phyloP scores from a whole-genome alignment of 1,284 basidiomycete species.

The Neonothopanus nambi region DNA sequence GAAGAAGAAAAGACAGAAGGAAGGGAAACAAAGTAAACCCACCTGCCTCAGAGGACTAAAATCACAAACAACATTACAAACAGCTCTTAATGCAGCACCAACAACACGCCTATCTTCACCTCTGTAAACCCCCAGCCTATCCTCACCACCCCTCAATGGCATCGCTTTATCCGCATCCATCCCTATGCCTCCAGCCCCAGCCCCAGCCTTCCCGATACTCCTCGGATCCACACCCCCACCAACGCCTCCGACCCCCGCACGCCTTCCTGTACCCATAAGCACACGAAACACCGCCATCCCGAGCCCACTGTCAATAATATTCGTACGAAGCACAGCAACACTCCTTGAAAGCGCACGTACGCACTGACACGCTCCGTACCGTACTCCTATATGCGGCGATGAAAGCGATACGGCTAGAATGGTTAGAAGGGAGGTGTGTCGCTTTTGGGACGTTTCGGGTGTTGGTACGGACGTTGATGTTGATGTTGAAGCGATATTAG shows the following conservation, averaged over 20 bases:
- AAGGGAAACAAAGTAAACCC: conserved; percentile 30
- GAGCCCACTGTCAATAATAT: conserved; percentile 79
- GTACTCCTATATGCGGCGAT: conserved; percentile 70
- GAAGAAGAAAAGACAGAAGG: background rate
- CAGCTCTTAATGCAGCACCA: conserved; percentile 69
- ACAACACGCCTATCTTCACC: conserved; percentile 73
- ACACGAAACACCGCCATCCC: conserved; percentile 69
- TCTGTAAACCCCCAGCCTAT: background rate
- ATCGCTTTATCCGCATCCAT: no score
- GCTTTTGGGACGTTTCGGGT: conserved; percentile 16
- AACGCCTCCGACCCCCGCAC: conserved; percentile 3
- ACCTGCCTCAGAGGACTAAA: conserved; percentile 81
- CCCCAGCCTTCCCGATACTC: conserved; percentile 7
- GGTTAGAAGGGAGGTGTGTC: conserved; percentile 43
- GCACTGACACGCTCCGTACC: conserved; percentile 84
- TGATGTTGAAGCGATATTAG: background rate
- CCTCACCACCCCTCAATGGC: conserved; percentile 20
- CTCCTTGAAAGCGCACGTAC: conserved; percentile 79
- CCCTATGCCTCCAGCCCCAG: conserved; percentile 1
- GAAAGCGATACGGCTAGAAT: conserved; percentile 54
- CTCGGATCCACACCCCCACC: conserved; percentile 12
- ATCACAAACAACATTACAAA: conserved; percentile 86
- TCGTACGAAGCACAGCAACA: conserved; percentile 78
- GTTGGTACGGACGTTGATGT: conserved; percentile 4
- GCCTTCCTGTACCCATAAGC: conserved; percentile 38